Conservation (phyloP, 202 grass and related monocot species). For the Bolboschoenoplectus hybrid region DNA sequence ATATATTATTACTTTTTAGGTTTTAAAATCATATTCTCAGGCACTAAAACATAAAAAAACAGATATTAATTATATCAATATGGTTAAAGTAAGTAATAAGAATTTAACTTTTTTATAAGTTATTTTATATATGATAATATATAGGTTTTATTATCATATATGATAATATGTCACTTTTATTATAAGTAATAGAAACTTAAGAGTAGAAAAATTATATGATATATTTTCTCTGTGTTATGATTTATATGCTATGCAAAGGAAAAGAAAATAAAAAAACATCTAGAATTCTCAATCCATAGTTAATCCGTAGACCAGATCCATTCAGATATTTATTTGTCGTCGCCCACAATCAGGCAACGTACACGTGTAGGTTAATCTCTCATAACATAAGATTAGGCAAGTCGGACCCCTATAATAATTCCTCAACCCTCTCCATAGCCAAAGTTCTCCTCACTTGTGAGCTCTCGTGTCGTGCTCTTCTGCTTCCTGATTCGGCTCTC, state of each 20-base stretch:
- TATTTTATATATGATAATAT: neutral
- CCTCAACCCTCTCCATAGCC: neutral
- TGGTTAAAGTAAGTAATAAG: neutral
- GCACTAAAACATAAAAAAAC: neutral
- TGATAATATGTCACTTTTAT: too few relatives aligned
- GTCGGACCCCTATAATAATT: constrained; percentile 25
- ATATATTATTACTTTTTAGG: neutral
- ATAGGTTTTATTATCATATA: neutral
- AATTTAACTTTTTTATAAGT: neutral
- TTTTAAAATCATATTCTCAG: neutral
- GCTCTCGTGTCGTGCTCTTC: neutral
- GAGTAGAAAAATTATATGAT: too few relatives aligned
- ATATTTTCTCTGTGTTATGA: too few relatives aligned
- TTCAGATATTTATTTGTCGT: neutral
- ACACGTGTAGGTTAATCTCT: constrained; percentile 24
- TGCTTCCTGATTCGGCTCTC: neutral
- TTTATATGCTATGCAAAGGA: neutral
- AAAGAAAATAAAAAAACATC: neutral
- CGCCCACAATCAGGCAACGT: neutral
- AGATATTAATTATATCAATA: neutral
- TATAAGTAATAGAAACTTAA: too few relatives aligned
- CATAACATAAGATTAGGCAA: neutral
- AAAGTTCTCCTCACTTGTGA: neutral
- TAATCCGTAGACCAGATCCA: neutral
- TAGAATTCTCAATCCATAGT: neutral